Conservation (phyloP, 2,329 filamentous ascomycete species). For the Hirsutella rhossiliensis region DNA sequence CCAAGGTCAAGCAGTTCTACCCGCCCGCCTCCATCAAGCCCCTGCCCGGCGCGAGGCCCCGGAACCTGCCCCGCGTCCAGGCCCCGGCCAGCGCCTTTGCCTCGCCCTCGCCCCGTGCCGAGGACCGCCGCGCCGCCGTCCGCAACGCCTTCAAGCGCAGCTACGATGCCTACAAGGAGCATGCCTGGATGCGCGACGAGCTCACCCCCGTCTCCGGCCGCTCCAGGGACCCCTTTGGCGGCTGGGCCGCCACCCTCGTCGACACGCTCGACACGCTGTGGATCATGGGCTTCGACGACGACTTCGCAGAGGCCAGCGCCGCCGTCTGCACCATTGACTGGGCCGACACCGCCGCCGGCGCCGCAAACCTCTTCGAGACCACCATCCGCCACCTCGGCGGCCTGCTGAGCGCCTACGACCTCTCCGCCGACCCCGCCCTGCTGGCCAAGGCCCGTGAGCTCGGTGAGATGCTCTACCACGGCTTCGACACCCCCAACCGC, state of each 20-base stretch:
- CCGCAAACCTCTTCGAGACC: slow-evolving; percentile 41
- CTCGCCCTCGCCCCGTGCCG: slow-evolving; percentile 5
- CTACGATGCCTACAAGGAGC: slow-evolving; percentile 38
- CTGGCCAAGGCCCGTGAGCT: slow-evolving; percentile 37
- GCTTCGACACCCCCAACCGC: slow-evolving; percentile 42
- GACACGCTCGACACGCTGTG: slow-evolving; percentile 49
- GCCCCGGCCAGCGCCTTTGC: slow-evolving; percentile 11
- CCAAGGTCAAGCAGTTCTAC: slow-evolving; percentile 11
- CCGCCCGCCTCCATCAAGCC: slow-evolving; percentile 18
- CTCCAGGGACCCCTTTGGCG: slow-evolving; percentile 36
- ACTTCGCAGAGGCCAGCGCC: slow-evolving; percentile 41
- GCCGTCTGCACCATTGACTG: slow-evolving; percentile 40
- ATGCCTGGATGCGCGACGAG: slow-evolving; percentile 43
- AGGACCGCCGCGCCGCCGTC: slow-evolving; percentile 24
- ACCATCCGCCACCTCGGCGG: slow-evolving; percentile 43
- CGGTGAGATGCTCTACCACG: slow-evolving; percentile 41
- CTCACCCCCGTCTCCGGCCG: slow-evolving; percentile 33
- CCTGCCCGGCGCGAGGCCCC: slow-evolving; percentile 14
- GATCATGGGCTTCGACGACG: slow-evolving; percentile 48
- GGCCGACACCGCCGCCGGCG: slow-evolving; percentile 26
- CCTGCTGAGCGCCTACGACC: slow-evolving; percentile 36
- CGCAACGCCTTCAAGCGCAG: slow-evolving; percentile 27
- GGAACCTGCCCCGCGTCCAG: slow-evolving; percentile 17
- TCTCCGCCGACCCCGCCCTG: slow-evolving; percentile 31
- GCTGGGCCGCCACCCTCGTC: slow-evolving; percentile 47